Evolutionary conservation across 805 yeast species (phyloP).

Genomic region (Starmerella vitae): DNA sequence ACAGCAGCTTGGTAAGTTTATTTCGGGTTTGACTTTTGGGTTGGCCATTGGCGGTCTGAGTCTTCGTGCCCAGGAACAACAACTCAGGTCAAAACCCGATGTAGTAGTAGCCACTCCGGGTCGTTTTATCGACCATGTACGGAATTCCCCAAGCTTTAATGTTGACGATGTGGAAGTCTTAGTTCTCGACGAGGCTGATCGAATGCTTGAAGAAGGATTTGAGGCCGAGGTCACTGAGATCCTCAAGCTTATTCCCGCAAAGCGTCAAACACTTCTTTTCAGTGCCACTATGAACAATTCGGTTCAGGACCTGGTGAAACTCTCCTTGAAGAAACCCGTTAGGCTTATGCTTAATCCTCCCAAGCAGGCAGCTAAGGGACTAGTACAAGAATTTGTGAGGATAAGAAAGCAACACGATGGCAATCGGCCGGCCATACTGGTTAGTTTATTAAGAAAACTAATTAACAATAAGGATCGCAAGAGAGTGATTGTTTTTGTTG

Average conservation of each 20-base stretch:
- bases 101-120: slow-evolving; percentile 97
- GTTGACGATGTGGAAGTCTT: slow-evolving; percentile 85
- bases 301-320: slow-evolving; percentile 73
- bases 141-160: slow-evolving; percentile 85
- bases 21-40: slow-evolving; percentile 69
- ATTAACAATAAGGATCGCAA: slow-evolving; percentile 32
- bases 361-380: slow-evolving; percentile 79
- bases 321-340: slow-evolving; percentile 81
- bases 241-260: slow-evolving; percentile 69
- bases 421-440: slow-evolving; percentile 70
- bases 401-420: slow-evolving; percentile 60
- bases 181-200: slow-evolving; percentile 94
- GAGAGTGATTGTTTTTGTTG: slow-evolving; percentile 78
- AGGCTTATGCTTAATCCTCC: slow-evolving; percentile 95
- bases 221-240: slow-evolving; percentile 89
- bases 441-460: slow-evolving; percentile 55
- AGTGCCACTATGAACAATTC: slow-evolving; percentile 97
- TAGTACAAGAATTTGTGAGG: slow-evolving; percentile 88
- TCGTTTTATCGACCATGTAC: slow-evolving; percentile 89
- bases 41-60: slow-evolving; percentile 97
- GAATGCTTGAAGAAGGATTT: slow-evolving; percentile 99
- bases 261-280: slow-evolving; percentile 84
- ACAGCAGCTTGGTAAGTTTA: slow-evolving; percentile 63
- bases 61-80: slow-evolving; percentile 89
- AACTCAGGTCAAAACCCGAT: slow-evolving; percentile 84